Percentiles rank a stretch among this genome's conserved stretches.
Conservation (phyloP, 2,329 filamentous ascomycete genomes). For the Apiospora arundinis region DNA sequence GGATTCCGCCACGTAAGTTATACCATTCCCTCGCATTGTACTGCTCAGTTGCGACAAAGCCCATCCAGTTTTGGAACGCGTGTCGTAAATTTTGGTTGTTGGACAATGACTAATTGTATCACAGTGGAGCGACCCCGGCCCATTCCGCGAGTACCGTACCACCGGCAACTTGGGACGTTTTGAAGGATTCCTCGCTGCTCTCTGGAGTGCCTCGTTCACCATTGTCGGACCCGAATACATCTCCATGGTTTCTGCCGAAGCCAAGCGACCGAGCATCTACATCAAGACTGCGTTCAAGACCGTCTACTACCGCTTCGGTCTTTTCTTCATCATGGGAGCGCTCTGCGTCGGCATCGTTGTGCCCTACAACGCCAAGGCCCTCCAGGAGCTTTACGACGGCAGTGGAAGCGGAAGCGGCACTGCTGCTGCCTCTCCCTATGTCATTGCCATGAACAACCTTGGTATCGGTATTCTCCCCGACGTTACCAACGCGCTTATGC, state of each 20-base stretch:
- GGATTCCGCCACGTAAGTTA: slow-evolving; percentile 39
- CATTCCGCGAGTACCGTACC: slow-evolving; percentile 57
- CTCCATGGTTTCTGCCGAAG: slow-evolving; percentile 52
- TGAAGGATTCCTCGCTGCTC: slow-evolving; percentile 65
- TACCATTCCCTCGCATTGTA: background rate
- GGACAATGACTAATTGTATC: background rate
- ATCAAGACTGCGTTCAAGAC: slow-evolving; percentile 68
- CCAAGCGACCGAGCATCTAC: slow-evolving; percentile 59
- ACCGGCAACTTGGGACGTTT: slow-evolving; percentile 62
- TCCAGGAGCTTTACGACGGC: slow-evolving; percentile 45
- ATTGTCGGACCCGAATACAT: slow-evolving; percentile 67
- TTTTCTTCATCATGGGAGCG: slow-evolving; percentile 69
- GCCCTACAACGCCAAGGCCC: slow-evolving; percentile 65
- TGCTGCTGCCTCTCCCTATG: slow-evolving; percentile 58
- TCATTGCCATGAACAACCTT: slow-evolving; percentile 60
- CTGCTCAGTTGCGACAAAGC: background rate
- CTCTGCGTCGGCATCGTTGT: slow-evolving; percentile 67
- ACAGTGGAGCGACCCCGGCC: slow-evolving; percentile 54
- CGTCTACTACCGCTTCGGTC: slow-evolving; percentile 66
- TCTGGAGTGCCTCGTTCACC: slow-evolving; percentile 59
- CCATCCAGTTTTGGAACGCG: background rate
- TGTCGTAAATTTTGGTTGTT: background rate
- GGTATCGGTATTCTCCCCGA: slow-evolving; percentile 57
- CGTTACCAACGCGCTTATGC: slow-evolving; percentile 64
- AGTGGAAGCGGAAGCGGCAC: slow-evolving; percentile 22